phyloP scores from a whole-genome alignment of 441 rosid genomes.

The Pelargonium citronellum region DNA sequence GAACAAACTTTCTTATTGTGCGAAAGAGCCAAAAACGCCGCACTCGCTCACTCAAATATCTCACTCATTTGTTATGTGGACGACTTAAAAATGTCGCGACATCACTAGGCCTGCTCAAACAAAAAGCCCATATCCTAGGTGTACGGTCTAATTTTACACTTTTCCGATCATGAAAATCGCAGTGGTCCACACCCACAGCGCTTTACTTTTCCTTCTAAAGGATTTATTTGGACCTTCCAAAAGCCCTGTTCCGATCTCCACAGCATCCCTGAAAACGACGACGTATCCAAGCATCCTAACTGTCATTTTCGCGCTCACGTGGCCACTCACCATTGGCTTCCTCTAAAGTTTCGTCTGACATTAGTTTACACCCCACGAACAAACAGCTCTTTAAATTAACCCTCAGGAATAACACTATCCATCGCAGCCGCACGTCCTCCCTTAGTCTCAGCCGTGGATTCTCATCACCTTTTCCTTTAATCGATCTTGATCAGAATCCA shows the following conservation, averaged over 20 bases:
- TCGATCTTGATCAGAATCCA: not conserved
- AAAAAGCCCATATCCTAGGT: too few relatives aligned
- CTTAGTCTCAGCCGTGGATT: not conserved
- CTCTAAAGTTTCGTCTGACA: not conserved
- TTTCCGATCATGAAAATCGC: too few relatives aligned
- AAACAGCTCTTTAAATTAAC: not conserved
- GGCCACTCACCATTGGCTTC: conserved; percentile 7
- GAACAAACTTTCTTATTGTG: too few relatives aligned
- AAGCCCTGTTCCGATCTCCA: not conserved
- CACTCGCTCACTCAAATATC: too few relatives aligned
- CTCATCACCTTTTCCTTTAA: not conserved
- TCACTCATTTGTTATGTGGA: too few relatives aligned
- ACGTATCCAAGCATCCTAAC: not conserved
- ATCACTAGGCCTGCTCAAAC: too few relatives aligned
- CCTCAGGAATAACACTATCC: not conserved
- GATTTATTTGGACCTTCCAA: not conserved
- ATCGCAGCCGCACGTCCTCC: conserved; percentile 11
- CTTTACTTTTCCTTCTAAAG: not conserved
- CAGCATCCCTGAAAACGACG: not conserved
- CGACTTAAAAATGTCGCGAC: too few relatives aligned
- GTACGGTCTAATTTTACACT: too few relatives aligned
- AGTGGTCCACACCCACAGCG: not conserved
- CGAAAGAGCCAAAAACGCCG: too few relatives aligned
- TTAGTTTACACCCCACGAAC: not conserved
- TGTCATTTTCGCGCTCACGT: conserved; percentile 5